Evolutionary conservation across 805 yeast species (phyloP), one percentile per base, ranked within the genome.

Genomic region (Zygoascus biomembranicola): DNA sequence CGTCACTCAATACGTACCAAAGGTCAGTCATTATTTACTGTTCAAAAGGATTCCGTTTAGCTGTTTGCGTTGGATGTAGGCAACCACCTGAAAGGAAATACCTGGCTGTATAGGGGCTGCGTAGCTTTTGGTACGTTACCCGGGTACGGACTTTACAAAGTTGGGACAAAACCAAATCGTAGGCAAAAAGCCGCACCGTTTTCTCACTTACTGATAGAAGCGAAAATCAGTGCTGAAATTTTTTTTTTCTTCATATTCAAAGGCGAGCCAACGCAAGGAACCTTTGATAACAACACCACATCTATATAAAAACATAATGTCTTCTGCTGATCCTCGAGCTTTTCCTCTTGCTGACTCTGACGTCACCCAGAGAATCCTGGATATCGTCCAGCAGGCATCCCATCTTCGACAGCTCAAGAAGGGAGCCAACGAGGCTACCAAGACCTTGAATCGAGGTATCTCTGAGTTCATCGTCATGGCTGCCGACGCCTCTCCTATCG

Each of bases 391-490:
- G 78, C 99, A 94, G 79, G 89, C 97, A 58, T 90, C 95, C 68
- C 90, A 87, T 77, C 82, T 94, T 72, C 90, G 98, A 80, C 99
- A 94, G 78, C 83, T 94, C 75, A 94, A 94, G 82, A 94, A 94
- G 76, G 99, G 99, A 76, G 99, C 99, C 65, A 94, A 94, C 74
- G 99, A 94, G 79, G 96, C 98, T 69, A 94, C 97, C 77, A 92
- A 92, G 82, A 92, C 97, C 66, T 82, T 92, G 77, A 92, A 92
- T 87, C 87, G 98, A 81, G 99, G 99, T 84, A 92, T 92, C 69
- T 87, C 97, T 67, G 99, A 92, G 78, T 92, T 92, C 81, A 90
- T 92, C 74, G 88, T 92, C 77, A 89, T 94, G 97, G 99, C 99
- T 63, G 99, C 99, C 66, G 99, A 94, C 72, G 90, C 99, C 67